Base-by-base conservation (phyloP, 257 asterid species). In the Lycium barbarum region DNA sequence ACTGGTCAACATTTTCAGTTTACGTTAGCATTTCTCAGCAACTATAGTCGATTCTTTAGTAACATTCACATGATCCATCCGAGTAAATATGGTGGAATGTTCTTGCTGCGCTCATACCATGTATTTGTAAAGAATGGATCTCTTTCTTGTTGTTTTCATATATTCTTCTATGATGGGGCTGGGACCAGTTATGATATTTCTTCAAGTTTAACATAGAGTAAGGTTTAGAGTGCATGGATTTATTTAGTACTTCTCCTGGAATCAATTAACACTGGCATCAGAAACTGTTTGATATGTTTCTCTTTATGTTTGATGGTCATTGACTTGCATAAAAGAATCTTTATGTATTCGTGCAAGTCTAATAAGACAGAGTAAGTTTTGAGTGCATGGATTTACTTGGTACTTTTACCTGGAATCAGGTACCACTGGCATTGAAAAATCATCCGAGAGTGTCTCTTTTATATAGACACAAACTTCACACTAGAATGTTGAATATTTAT, bases 291-390 rank as follows among this genome's bases (percentile, higher is more conserved):
- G 3, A 49, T 14, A 51, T 51, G 12, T 51, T 76, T 51, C 63
- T 76, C 81, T 51, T 20, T 76, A 51, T 76, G 82, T 7, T 51
- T 51, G 63, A 76, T 76, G 22, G 8, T 76, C 63, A 9, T 61
- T 51, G 22, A 76, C 45, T 51, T 51, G 55, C 55, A 51, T 43
- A 51, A 20, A 6, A 76, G 47, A 26, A 26, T 20, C 47, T 51
- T 76, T 76, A 76, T 53, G 47, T 17, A 13, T 13, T 76, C 63
- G 13, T 51, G 82, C 47, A 22, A 76, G n/a, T 73, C 5, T 26
- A 22, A 51, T 36, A 51, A 74, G 13, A 20, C 45, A 51, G 6
- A 73, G 22, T 76, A 13, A 22, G 22, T 51, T 49, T 76, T 7
- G 63, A 49, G 47, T 51, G 20, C 81, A 51, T 71, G 51, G 15